Percentiles rank a stretch among this genome's conserved stretches.
phyloP scores from a whole-genome alignment of 768 basidiomycete genomes.

The Mycena galericulata region DNA sequence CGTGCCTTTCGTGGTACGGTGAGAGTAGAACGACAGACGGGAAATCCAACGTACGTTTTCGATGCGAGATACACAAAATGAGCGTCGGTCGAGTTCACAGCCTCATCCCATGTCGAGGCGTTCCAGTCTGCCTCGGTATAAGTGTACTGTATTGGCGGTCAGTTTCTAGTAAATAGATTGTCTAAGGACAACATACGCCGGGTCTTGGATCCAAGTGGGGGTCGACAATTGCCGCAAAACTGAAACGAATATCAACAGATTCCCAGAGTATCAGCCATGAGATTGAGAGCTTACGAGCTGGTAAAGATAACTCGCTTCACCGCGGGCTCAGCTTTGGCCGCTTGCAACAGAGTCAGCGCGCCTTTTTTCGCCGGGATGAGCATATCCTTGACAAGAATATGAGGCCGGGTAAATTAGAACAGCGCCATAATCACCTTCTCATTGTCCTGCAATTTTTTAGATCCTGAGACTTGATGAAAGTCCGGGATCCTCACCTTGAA shows the following conservation, averaged over 20 bases:
- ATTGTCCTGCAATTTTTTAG: conserved; percentile 10
- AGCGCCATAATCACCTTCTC: not conserved
- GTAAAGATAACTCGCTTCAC: conserved; percentile 19
- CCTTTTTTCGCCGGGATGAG: conserved; percentile 20
- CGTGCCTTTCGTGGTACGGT: not conserved
- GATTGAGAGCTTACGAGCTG: conserved; percentile 23
- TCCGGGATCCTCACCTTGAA: conserved; percentile 3
- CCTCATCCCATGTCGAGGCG: conserved; percentile 20
- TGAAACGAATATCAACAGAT: no score
- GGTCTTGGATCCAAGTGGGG: conserved; percentile 20
- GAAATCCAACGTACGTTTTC: conserved; percentile 1
- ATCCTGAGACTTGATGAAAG: not conserved
- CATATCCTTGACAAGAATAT: conserved; percentile 6
- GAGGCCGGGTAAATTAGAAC: not conserved
- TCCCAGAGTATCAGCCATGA: no score
- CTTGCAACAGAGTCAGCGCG: not conserved
- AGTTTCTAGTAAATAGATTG: not conserved
- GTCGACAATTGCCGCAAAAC: conserved; percentile 16
- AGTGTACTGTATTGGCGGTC: not conserved
- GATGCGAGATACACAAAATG: conserved; percentile 25
- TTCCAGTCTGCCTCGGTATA: conserved; percentile 26
- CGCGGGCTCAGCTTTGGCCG: conserved; percentile 11
- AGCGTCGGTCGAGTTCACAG: conserved; percentile 8
- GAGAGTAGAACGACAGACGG: not conserved
- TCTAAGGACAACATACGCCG: not conserved